These are phyloP conservation scores for Rhodotorula babjevae DNA, from an alignment of 768 basidiomycete species.

Conservation along the genomic window DNA sequence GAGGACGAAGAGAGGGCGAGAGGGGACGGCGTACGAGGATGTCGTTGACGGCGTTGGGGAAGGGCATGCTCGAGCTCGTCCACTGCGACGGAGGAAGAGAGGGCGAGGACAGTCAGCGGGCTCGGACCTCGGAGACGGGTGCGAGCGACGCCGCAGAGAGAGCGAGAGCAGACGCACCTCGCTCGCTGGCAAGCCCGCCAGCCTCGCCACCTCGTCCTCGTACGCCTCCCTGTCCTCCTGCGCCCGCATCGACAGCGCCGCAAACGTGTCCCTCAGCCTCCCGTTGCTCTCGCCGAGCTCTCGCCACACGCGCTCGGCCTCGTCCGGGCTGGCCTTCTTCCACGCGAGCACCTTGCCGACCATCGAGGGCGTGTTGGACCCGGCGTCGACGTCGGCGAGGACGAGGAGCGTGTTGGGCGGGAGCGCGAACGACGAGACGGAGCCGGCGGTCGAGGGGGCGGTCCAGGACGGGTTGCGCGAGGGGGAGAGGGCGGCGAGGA, in stretches of 20 bases:
- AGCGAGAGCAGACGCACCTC: not conserved
- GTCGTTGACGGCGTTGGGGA: not conserved
- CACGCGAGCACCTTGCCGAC: constrained; percentile 87
- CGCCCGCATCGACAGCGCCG: constrained; percentile 14
- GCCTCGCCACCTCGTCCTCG: not conserved
- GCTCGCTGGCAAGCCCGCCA: not conserved
- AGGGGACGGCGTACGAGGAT: constrained; percentile 10
- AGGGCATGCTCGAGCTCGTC: not conserved
- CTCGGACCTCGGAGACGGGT: no score
- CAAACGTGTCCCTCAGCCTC: constrained; percentile 23
- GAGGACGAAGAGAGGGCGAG: not conserved
- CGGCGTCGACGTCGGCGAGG: constrained; percentile 92
- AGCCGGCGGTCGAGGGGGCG: constrained; percentile 47
- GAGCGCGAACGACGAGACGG: constrained; percentile 65
- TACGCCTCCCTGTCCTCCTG: constrained; percentile 5
- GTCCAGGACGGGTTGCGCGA: constrained; percentile 66
- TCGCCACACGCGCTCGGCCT: constrained; percentile 47
- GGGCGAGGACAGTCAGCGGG: not conserved
- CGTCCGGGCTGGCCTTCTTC: constrained; percentile 62
- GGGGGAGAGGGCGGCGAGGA: constrained; percentile 59
- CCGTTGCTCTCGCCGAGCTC: constrained; percentile 38
- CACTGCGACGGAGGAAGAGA: no score
- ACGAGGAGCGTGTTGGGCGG: constrained; percentile 78
- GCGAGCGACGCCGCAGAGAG: not conserved
- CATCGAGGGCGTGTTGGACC: constrained; percentile 90